Percentiles rank a stretch among this genome's conserved stretches.
phyloP scores from a whole-genome alignment of 1,284 basidiomycete genomes.

The Malassezia sympodialis region DNA sequence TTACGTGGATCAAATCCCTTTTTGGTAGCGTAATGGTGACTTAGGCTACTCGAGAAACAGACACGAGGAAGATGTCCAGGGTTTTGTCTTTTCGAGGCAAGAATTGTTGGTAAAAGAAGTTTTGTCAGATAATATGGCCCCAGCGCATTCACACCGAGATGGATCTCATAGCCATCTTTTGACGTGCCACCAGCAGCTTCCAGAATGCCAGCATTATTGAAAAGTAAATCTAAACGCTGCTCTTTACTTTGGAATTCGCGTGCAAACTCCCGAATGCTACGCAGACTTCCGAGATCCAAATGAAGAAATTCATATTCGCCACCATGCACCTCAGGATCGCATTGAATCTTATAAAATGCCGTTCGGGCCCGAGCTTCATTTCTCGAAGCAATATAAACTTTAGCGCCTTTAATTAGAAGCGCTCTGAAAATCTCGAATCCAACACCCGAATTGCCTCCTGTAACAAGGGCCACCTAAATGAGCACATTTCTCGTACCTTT shows the following conservation, averaged over 20 bases:
- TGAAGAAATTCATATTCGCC: slow-evolving; percentile 17
- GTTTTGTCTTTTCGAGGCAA: neutral
- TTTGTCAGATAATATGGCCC: slow-evolving; percentile 27
- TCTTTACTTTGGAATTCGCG: slow-evolving; percentile 19
- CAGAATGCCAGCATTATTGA: slow-evolving; percentile 28
- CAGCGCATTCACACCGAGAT: slow-evolving; percentile 30
- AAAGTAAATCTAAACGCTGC: slow-evolving; percentile 23
- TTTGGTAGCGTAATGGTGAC: slow-evolving; percentile 12
- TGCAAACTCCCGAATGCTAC: slow-evolving; percentile 20
- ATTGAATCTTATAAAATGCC: slow-evolving; percentile 8
- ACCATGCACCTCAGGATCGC: neutral
- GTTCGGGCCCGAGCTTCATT: slow-evolving; percentile 8
- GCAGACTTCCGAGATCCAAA: slow-evolving; percentile 25
- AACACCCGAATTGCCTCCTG: slow-evolving; percentile 39
- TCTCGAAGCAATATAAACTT: slow-evolving; percentile 25
- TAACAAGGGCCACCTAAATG: slow-evolving; percentile 27
- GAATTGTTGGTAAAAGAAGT: slow-evolving; percentile 20
- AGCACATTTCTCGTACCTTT: neutral
- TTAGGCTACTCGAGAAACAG: slow-evolving; percentile 20
- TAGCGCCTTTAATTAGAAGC: slow-evolving; percentile 23
- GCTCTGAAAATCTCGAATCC: slow-evolving; percentile 30
- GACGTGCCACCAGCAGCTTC: slow-evolving; percentile 5
- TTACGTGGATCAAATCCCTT: slow-evolving; percentile 9
- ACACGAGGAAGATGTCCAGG: slow-evolving; percentile 12
- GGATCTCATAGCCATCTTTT: slow-evolving; percentile 27